phyloP scores from a whole-genome alignment of 352 stramenopile genomes.

The Halophytophthora batemanensis region DNA sequence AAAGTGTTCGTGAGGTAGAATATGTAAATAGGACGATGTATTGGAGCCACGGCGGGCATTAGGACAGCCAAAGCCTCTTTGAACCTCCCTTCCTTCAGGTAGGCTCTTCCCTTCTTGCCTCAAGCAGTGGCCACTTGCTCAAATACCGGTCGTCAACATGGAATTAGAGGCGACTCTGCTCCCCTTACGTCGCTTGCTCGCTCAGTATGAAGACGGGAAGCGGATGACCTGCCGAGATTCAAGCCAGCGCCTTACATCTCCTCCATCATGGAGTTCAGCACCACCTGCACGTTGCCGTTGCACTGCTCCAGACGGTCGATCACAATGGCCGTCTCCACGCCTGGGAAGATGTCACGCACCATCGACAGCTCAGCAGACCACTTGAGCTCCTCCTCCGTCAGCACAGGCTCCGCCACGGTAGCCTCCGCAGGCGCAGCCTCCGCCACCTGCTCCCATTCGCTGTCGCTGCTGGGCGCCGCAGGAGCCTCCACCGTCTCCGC shows the following conservation, averaged over 20 bases:
- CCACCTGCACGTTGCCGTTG: conserved; percentile 80
- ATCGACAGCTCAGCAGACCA: conserved; percentile 68
- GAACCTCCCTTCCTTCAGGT: background rate
- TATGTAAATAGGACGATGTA: conserved; percentile 1
- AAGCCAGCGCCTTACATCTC: conserved; percentile 45
- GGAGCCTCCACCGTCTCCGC: conserved; percentile 26
- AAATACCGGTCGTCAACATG: no score
- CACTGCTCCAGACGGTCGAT: conserved; percentile 74
- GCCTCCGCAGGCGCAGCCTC: conserved; percentile 30
- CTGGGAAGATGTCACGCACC: conserved; percentile 75
- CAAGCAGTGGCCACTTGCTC: background rate
- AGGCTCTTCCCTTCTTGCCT: background rate
- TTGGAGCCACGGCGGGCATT: background rate
- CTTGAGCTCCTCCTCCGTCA: conserved; percentile 75
- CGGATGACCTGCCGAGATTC: no score
- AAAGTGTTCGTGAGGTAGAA: no score
- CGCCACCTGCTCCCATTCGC: conserved; percentile 68
- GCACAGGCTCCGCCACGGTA: conserved; percentile 29
- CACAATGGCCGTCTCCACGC: conserved; percentile 35
- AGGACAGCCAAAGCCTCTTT: background rate
- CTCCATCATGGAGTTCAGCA: conserved; percentile 81
- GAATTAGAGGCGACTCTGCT: no score
- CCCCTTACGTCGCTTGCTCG: background rate
- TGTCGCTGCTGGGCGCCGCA: conserved; percentile 32
- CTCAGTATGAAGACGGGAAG: conserved; percentile 15